Evolutionary conservation across 305 asterid species (phyloP), one percentile per base, ranked within the genome.

Genomic region (Vinca major): DNA sequence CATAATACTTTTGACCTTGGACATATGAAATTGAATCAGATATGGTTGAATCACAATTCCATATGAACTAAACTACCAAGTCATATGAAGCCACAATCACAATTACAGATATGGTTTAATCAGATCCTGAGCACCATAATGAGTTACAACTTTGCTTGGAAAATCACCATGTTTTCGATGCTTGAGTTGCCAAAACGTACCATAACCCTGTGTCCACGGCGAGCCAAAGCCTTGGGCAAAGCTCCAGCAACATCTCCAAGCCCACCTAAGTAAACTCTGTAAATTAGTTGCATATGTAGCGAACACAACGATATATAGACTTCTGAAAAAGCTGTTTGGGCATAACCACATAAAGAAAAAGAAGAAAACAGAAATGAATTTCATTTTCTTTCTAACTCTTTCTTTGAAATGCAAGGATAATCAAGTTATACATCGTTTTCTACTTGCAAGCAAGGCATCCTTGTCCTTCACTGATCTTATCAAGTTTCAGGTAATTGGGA

Each of bases 191-290:
- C 13, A 67, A 67, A 67, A 51, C 55, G 84, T 83, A 93, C 98
- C 99, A 93, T 93, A 82, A 93, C 96, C 77, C 96, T 86, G 79
- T 92, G 98, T 57, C 98, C 98, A 70, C 97, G 93, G 75, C 92
- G 85, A 68, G 97, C 95, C 83, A 92, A 92, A 75, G 95, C 97
- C 82, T 92, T 90, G 13, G 98, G 97, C 76, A 90, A 80, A 64
- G 96, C 96, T 66, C 97, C 98, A 69, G 95, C 96, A 82, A 93
- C 99, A 87, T 93, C 99, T 67, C 97, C 99, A 75, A 93, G 97
- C 75, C 97, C 97, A 80, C 99, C 97, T 93, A 77, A 69, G 69
- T 36, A 57, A 75, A 68, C 65, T 17, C 62, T 71, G 64, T 43
- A 63, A 36, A 69, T 68, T 7, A 73, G 56, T 52, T 53, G 71